A percentile compares a stretch with the other conserved stretches of the same genome.
These are phyloP conservation scores for Plantago elongata DNA, from an alignment of 257 asterid genomes.

Conservation along the genomic window DNA sequence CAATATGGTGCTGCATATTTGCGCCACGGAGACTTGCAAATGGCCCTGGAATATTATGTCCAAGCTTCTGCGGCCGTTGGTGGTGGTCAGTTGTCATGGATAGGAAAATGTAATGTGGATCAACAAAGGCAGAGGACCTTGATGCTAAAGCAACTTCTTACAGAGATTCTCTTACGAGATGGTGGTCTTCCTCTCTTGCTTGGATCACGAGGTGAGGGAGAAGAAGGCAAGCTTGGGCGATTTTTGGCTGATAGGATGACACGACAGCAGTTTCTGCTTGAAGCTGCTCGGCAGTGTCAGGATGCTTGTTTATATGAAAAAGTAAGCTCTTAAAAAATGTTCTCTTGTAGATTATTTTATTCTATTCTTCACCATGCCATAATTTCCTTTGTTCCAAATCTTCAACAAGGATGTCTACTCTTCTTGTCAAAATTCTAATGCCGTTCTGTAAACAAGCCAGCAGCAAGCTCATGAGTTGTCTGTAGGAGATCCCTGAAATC, in stretches of 20 bases:
- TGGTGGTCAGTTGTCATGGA: slow-evolving; percentile 91
- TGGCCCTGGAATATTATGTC: slow-evolving; percentile 86
- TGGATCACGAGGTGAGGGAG: slow-evolving; percentile 88
- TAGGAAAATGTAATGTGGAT: slow-evolving; percentile 71
- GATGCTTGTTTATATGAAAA: slow-evolving; percentile 83
- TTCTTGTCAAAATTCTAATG: background rate
- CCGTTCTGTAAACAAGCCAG: background rate
- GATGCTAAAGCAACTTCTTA: slow-evolving; percentile 83
- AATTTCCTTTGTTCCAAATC: slow-evolving; percentile 15
- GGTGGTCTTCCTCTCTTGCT: slow-evolving; percentile 75
- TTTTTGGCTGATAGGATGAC: slow-evolving; percentile 64
- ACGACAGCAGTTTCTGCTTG: slow-evolving; percentile 71
- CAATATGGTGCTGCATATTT: slow-evolving; percentile 81
- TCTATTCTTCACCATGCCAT: slow-evolving; percentile 13
- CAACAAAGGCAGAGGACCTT: slow-evolving; percentile 79
- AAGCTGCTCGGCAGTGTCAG: slow-evolving; percentile 82
- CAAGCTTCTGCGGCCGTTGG: slow-evolving; percentile 97
- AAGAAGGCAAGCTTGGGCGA: slow-evolving; percentile 83
- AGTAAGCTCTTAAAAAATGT: slow-evolving; percentile 27
- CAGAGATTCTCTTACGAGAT: slow-evolving; percentile 70
- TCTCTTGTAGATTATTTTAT: background rate
- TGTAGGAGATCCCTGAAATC: no score
- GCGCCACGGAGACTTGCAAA: slow-evolving; percentile 62
- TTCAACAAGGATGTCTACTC: background rate
- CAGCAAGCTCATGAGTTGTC: no score